Conservation (phyloP, 176 grass and related monocot species). For the Microstegium vimineum region DNA sequence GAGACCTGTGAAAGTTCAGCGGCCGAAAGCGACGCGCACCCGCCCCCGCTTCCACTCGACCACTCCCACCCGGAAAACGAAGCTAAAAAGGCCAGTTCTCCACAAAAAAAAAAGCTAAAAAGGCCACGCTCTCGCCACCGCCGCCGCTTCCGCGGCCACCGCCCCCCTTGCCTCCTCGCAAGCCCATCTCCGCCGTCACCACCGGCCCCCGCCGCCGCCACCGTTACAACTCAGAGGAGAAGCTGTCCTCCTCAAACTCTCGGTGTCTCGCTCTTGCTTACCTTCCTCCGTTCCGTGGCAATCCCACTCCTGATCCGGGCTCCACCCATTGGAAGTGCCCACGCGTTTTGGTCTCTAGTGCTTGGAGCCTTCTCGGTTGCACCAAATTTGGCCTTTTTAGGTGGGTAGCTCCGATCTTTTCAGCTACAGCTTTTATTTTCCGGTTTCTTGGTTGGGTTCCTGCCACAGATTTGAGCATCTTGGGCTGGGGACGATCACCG, state of each 20-base stretch:
- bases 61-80: neutral
- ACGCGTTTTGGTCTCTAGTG: constrained; percentile 28
- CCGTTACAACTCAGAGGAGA: neutral
- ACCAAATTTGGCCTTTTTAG: constrained; percentile 45
- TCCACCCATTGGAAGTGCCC: constrained; percentile 26
- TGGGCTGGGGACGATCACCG: neutral
- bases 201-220: neutral
- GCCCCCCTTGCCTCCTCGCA: neutral
- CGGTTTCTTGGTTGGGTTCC: neutral
- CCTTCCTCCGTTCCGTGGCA: neutral
- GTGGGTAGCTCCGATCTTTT: constrained; percentile 30
- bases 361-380: constrained; percentile 33
- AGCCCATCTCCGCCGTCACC: neutral
- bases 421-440: constrained; percentile 17
- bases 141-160: neutral
- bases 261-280: neutral
- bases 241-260: neutral
- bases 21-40: constrained; percentile 28
- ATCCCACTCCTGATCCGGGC: constrained; percentile 11
- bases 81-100: no score
- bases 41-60: neutral
- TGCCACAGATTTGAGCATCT: constrained; percentile 8
- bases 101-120: no score
- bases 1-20: constrained; percentile 21
- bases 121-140: neutral